Percentiles rank a stretch among this genome's conserved stretches.
phyloP scores from a whole-genome alignment of 2,329 filamentous ascomycete genomes.

The Xylariaceae sp. region DNA sequence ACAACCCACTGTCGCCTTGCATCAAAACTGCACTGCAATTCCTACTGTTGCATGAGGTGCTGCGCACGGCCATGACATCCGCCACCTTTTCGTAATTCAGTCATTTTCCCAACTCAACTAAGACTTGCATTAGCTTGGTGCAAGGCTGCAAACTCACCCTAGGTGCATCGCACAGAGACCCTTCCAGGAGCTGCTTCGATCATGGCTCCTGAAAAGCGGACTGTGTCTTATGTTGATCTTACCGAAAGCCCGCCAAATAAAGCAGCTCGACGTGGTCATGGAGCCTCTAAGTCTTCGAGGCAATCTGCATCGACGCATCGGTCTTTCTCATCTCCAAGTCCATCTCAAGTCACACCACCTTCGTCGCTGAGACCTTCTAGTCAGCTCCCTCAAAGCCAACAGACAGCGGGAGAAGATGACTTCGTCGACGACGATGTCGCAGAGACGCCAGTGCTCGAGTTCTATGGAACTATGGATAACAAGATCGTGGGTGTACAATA shows the following conservation, averaged over 20 bases:
- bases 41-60: no score
- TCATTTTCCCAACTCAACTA: no score
- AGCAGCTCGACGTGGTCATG: slow-evolving; percentile 10
- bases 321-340: slow-evolving; percentile 8
- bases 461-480: slow-evolving; percentile 46
- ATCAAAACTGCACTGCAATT: no score
- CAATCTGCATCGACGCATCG: slow-evolving; percentile 4
- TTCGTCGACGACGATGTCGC: slow-evolving; percentile 37
- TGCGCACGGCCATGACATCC: no score
- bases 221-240: slow-evolving; percentile 5
- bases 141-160: no score
- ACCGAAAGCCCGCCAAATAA: slow-evolving; percentile 15
- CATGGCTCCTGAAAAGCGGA: slow-evolving; percentile 19
- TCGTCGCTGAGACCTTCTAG: slow-evolving; percentile 17
- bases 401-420: slow-evolving; percentile 15
- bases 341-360: slow-evolving; percentile 8
- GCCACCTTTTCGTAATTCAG: no score
- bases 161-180: not conserved
- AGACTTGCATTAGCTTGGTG: no score
- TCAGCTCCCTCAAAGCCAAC: slow-evolving; percentile 10
- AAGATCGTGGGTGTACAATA: slow-evolving; percentile 55
- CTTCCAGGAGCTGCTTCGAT: not conserved
- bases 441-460: slow-evolving; percentile 38
- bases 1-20: no score
- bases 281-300: slow-evolving; percentile 7